These are phyloP conservation scores for Glycyrrhiza uralensis DNA, from an alignment of 306 rosid species.

Conservation along the genomic window DNA sequence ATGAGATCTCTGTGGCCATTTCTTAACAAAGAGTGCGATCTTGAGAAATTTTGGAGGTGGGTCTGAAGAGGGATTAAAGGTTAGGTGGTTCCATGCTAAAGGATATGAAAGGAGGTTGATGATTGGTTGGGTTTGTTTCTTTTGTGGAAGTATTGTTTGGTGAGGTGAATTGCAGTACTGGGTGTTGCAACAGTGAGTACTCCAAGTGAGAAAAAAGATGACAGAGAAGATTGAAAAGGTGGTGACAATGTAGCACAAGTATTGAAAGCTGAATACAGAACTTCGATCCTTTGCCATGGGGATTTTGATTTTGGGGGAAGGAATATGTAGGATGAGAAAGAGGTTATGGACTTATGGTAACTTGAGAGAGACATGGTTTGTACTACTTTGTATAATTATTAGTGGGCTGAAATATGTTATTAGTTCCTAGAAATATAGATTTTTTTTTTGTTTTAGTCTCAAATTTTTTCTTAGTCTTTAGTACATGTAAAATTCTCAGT, in stretches of 20 bases:
- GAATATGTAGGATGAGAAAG: constrained; percentile 1
- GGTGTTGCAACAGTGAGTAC: constrained; percentile 32
- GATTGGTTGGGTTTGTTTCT: constrained; percentile 30
- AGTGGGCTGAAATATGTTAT: too few species aligned
- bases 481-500: too few species aligned
- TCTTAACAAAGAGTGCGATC: constrained; percentile 72
- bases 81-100: constrained; percentile 59
- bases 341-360: not conserved
- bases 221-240: constrained; percentile 38
- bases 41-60: constrained; percentile 49
- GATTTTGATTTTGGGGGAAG: not conserved
- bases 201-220: constrained; percentile 48
- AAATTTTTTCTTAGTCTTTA: too few species aligned
- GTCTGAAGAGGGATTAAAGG: constrained; percentile 39
- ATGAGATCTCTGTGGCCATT: constrained; percentile 66
- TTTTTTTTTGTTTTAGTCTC: too few species aligned
- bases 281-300: constrained; percentile 47
- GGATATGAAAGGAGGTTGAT: constrained; percentile 54
- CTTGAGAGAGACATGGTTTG: not conserved
- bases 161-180: constrained; percentile 29
- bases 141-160: constrained; percentile 37
- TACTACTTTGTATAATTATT: too few species aligned
- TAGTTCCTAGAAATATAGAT: too few species aligned
- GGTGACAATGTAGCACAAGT: constrained; percentile 31
- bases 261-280: constrained; percentile 35